Base-by-base conservation (phyloP, 345 rosid genomes). In the Erysimum cheiranthoides region DNA sequence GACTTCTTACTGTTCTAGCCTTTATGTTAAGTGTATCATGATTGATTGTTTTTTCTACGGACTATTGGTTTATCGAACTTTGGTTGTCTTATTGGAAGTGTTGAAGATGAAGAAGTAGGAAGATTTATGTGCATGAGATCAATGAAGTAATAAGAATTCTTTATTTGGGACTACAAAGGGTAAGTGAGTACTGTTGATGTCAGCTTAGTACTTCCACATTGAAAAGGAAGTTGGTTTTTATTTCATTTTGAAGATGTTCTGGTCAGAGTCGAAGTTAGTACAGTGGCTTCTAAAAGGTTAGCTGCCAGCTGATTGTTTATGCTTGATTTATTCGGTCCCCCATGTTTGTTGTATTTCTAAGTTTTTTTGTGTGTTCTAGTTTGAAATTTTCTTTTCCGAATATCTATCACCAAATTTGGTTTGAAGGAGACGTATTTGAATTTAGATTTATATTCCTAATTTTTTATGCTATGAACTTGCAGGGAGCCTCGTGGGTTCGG, bases 401-500 rank as follows among this genome's bases (percentile, higher is more conserved):
- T 16, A 27, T 47, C 36, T 10, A 28, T 27, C 25, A 28, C 36
- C 46, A 65, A 65, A 8, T 28, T 58, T 59, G 43, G 53, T 67
- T 40, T 51, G 5, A 4, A 34, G 28, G 16, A 47, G 38, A 50
- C 11, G 9, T 27, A 14, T 56, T 63, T 78, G 67, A 43, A 77
- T 43, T 79, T 60, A 31, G 61, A 36, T 38, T 80, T 70, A 34
- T 69, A 43, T 66, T 69, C 79, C 56, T 11, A 40, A n/a, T 45
- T 30, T 43, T 13, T 53, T 10, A 62, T n/a, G 2, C 16, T 35
- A 12, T 61, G 17, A 57, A 53, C 49, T 35, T 77, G 79, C 84
- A 93, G 98, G 83, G 88, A 86, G 71, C 97, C 97, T 5, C 93
- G 97, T 4, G 98, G 98, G 28, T 93, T 93, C 68, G 98, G 98